These are phyloP conservation scores for Podospora appendiculata DNA, from an alignment of 495 filamentous ascomycete species.

Conservation along the genomic window DNA sequence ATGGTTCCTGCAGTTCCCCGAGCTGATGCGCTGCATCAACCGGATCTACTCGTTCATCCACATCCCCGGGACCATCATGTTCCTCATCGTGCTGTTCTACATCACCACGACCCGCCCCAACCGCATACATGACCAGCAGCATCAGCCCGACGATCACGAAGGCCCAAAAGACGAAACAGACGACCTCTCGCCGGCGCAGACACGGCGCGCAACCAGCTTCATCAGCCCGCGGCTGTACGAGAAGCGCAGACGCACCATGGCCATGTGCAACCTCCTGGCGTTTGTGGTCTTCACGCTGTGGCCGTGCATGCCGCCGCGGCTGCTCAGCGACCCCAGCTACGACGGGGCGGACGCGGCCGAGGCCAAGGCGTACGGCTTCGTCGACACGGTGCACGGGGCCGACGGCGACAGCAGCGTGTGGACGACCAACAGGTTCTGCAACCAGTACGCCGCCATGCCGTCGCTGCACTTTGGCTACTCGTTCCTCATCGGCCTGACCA, in stretches of 20 bases:
- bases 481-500: slow-evolving; percentile 64
- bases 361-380: slow-evolving; percentile 51
- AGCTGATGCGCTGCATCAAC: slow-evolving; percentile 39
- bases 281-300: slow-evolving; percentile 72
- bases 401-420: slow-evolving; percentile 52
- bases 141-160: slow-evolving; percentile 5
- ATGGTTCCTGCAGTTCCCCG: slow-evolving; percentile 38
- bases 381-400: slow-evolving; percentile 66
- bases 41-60: slow-evolving; percentile 74
- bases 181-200: slow-evolving; percentile 22
- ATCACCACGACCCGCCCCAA: slow-evolving; percentile 49
- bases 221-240: slow-evolving; percentile 22
- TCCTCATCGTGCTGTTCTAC: slow-evolving; percentile 60
- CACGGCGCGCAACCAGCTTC: slow-evolving; percentile 37
- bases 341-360: slow-evolving; percentile 16
- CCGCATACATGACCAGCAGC: slow-evolving; percentile 26
- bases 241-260: slow-evolving; percentile 52
- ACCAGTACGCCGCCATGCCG: slow-evolving; percentile 63
- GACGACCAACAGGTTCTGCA: slow-evolving; percentile 65
- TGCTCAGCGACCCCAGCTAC: slow-evolving; percentile 47
- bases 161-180: neutral
- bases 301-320: slow-evolving; percentile 74
- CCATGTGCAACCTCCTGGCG: slow-evolving; percentile 66
- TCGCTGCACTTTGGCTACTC: slow-evolving; percentile 76
- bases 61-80: slow-evolving; percentile 68